Evolutionary conservation across 2,329 filamentous ascomycete species (phyloP).

Genomic region (Zasmidium angulare): DNA sequence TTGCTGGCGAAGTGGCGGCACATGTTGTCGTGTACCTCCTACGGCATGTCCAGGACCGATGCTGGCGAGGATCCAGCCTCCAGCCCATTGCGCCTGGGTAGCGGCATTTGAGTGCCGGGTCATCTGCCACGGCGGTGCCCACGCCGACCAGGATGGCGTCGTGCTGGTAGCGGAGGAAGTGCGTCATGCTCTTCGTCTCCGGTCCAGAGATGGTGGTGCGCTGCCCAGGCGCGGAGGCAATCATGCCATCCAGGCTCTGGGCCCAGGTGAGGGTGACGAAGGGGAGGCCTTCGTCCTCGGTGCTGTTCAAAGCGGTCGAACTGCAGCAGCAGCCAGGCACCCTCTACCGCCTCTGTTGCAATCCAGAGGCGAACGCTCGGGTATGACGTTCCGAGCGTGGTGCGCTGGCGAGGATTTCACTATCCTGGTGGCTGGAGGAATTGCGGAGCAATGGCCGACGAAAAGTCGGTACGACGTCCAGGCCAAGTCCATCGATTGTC

Average conservation of each 20-base stretch:
- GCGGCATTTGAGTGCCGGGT: constrained; percentile 82
- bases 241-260: constrained; percentile 79
- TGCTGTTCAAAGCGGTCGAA: background rate
- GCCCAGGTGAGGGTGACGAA: constrained; percentile 85
- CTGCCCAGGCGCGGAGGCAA: constrained; percentile 65
- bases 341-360: too few species aligned
- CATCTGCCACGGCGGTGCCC: constrained; percentile 79
- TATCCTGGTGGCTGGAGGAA: too few species aligned
- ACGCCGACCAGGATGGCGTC: constrained; percentile 83
- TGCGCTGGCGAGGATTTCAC: too few species aligned
- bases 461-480: too few species aligned
- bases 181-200: constrained; percentile 86
- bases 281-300: constrained; percentile 35
- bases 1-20: too few species aligned
- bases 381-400: too few species aligned
- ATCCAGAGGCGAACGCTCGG: too few species aligned
- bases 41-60: too few species aligned
- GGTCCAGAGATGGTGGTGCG: constrained; percentile 81
- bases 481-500: too few species aligned
- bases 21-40: too few species aligned
- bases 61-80: too few species aligned
- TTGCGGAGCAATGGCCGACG: too few species aligned
- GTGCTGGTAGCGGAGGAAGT: constrained; percentile 80
- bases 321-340: background rate
- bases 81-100: constrained; percentile 58